These are phyloP conservation scores for Suillus tomentosus DNA, from an alignment of 768 basidiomycete genomes.

Conservation along the genomic window DNA sequence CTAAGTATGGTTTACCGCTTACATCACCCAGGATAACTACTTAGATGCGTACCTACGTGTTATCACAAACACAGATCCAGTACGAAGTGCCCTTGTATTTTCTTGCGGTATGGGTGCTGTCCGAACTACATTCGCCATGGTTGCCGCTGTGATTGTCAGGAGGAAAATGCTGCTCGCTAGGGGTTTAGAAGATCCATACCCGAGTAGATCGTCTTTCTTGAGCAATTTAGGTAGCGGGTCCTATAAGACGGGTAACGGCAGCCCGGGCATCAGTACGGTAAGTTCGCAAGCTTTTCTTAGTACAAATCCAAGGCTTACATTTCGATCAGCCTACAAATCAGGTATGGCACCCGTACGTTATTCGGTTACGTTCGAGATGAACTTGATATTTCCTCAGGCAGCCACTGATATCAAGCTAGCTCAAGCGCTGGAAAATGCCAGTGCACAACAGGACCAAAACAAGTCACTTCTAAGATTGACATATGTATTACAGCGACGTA, in stretches of 20 bases:
- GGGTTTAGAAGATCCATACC: slow-evolving; percentile 81
- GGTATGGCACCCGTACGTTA: slow-evolving; percentile 20
- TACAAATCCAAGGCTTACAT: slow-evolving; percentile 6
- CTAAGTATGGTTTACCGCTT: slow-evolving; percentile 4
- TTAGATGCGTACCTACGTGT: slow-evolving; percentile 90
- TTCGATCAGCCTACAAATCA: slow-evolving; percentile 28
- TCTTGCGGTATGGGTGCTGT: slow-evolving; percentile 98
- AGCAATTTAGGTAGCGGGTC: slow-evolving; percentile 15
- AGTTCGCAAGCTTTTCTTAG: slow-evolving; percentile 17
- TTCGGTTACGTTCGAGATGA: slow-evolving; percentile 13
- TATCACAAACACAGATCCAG: slow-evolving; percentile 78
- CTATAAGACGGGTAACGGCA: slow-evolving; percentile 19
- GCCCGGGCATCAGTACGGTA: slow-evolving; percentile 54
- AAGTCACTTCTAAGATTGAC: slow-evolving; percentile 77
- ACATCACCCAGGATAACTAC: slow-evolving; percentile 73
- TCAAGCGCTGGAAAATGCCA: slow-evolving; percentile 72
- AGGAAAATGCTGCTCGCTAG: slow-evolving; percentile 66
- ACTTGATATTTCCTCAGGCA: slow-evolving; percentile 28
- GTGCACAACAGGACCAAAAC: slow-evolving; percentile 76
- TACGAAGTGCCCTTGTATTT: slow-evolving; percentile 83
- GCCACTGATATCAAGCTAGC: slow-evolving; percentile 60
- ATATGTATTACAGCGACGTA: slow-evolving; percentile 79
- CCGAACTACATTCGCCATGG: slow-evolving; percentile 95
- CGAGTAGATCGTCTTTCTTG: slow-evolving; percentile 36
- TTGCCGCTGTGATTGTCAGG: slow-evolving; percentile 85